A percentile compares a stretch with the other conserved stretches of the same genome.
Evolutionary conservation across 2,329 filamentous ascomycete species (phyloP).

Genomic region (Cordyceps cateniannulata): DNA sequence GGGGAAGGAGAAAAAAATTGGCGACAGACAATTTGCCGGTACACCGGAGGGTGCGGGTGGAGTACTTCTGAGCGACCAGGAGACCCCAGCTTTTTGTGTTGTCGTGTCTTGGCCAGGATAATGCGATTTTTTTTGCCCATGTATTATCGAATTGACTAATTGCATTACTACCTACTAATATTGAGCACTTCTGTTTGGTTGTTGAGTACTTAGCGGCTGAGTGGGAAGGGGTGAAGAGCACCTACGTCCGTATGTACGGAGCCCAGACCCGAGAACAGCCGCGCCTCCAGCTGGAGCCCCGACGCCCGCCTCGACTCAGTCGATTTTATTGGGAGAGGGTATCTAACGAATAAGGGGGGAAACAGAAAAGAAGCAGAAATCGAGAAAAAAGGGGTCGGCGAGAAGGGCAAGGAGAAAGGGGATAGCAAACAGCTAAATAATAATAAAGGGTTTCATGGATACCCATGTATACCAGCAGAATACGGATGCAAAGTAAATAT

Average conservation of each 20-base stretch:
- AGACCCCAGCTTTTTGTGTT: constrained; percentile 1
- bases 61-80: constrained; percentile 8
- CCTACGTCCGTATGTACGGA: not conserved
- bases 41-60: constrained; percentile 8
- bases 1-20: constrained; percentile 10
- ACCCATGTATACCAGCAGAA: too few species aligned
- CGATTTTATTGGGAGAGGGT: too few species aligned
- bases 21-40: constrained; percentile 9
- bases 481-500: too few species aligned
- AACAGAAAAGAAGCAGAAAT: not conserved
- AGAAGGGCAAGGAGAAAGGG: too few species aligned
- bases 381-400: too few species aligned
- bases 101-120: not conserved
- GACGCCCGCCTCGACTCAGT: not conserved
- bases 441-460: too few species aligned
- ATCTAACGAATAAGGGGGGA: not conserved
- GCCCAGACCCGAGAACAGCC: constrained; percentile 6
- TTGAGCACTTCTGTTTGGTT: not conserved
- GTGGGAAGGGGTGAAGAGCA: too few species aligned
- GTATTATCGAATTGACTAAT: not conserved
- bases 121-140: not conserved
- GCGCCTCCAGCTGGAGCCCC: not conserved
- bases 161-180: not conserved
- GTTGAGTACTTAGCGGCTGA: too few species aligned
- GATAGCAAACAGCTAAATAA: too few species aligned